phyloP scores from a whole-genome alignment of 257 asterid species.

The Solanum infundibuliforme region DNA sequence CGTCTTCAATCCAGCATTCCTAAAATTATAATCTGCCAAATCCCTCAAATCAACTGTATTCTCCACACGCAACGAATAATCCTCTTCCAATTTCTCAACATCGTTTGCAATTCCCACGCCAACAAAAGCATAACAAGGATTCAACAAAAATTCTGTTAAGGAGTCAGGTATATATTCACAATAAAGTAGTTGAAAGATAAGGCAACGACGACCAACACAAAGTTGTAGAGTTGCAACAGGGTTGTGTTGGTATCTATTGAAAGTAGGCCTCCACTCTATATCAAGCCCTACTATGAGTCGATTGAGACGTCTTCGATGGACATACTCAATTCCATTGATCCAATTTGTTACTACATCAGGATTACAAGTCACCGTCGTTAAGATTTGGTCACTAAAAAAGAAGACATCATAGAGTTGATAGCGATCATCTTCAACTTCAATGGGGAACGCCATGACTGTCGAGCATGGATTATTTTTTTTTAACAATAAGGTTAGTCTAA shows the following conservation, averaged over 20 bases:
- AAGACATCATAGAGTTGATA: constrained; percentile 12
- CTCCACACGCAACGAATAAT: constrained; percentile 4
- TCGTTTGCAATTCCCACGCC: constrained; percentile 15
- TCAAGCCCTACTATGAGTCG: constrained; percentile 23
- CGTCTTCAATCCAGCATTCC: constrained; percentile 16
- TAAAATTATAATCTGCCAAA: neutral
- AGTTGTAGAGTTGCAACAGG: constrained; percentile 27
- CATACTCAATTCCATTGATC: neutral
- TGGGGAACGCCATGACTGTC: neutral
- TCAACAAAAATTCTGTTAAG: neutral
- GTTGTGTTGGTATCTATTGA: neutral
- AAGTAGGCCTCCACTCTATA: constrained; percentile 25
- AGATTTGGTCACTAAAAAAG: constrained; percentile 6
- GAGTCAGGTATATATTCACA: neutral
- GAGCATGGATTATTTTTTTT: neutral
- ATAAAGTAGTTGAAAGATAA: constrained; percentile 19
- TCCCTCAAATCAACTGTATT: constrained; percentile 12
- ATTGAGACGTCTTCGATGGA: constrained; percentile 13
- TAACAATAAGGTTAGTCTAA: neutral
- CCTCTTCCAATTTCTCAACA: constrained; percentile 7
- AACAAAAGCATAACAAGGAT: constrained; percentile 6
- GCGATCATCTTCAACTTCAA: constrained; percentile 2
- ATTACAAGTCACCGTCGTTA: constrained; percentile 13
- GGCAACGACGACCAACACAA: constrained; percentile 29
- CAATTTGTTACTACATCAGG: constrained; percentile 3